Evolutionary conservation across 306 rosid genomes (phyloP).

Genomic region (Citrullus mucosospermus): DNA sequence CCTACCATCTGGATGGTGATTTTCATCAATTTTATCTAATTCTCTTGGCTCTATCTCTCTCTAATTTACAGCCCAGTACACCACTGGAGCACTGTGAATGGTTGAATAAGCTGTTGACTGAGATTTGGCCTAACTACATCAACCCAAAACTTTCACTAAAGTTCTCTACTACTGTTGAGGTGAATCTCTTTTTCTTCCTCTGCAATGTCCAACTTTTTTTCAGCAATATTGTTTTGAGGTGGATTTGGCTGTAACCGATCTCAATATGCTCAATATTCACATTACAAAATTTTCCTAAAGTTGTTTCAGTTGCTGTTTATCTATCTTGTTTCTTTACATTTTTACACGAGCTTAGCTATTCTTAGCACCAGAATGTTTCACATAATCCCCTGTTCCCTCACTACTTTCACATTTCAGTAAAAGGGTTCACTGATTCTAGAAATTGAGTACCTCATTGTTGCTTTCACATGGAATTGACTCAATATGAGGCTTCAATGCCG

Average conservation of each 20-base stretch:
- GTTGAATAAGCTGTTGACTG: constrained; percentile 69
- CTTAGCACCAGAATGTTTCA: neutral
- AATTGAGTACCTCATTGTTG: neutral
- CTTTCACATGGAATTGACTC: neutral
- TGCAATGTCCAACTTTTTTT: neutral
- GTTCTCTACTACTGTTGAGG: constrained; percentile 71
- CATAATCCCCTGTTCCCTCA: neutral
- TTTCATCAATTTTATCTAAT: neutral
- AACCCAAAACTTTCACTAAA: constrained; percentile 57
- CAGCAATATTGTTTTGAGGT: neutral
- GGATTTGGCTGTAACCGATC: neutral
- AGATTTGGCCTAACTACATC: constrained; percentile 62
- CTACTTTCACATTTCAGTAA: neutral
- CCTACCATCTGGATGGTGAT: neutral
- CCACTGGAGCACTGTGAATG: constrained; percentile 95
- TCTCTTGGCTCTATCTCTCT: neutral
- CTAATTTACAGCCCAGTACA: constrained; percentile 48
- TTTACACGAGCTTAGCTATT: neutral
- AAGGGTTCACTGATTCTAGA: neutral
- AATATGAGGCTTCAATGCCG: neutral
- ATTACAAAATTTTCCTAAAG: neutral
- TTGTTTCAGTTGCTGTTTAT: neutral
- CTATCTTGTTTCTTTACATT: neutral
- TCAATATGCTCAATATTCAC: neutral
- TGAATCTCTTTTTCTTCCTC: constrained; percentile 20